Evolutionary conservation across 2,329 filamentous ascomycete species (phyloP).

Genomic region (Fusarium veterinarium): DNA sequence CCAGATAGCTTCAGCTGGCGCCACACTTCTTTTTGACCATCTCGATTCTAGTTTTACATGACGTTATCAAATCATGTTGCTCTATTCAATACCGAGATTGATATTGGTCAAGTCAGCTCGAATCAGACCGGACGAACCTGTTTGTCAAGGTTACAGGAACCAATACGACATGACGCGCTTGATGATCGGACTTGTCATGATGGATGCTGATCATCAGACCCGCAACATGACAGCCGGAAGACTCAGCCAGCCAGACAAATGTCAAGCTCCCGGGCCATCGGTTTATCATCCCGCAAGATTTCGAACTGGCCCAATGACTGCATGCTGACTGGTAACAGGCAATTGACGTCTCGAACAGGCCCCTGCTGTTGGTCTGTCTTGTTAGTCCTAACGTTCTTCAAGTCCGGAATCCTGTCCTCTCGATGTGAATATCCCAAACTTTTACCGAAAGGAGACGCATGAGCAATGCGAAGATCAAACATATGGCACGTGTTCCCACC

Average conservation of each 20-base stretch:
- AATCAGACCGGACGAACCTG: background rate
- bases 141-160: background rate
- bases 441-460: background rate
- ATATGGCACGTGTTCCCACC: constrained; percentile 6
- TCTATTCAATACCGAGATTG: background rate
- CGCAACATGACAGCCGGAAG: constrained; percentile 8
- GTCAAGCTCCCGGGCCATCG: constrained; percentile 3
- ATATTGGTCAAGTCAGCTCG: background rate
- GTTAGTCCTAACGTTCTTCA: background rate
- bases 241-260: background rate
- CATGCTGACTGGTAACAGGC: background rate
- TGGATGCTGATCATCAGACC: constrained; percentile 24
- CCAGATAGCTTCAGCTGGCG: constrained; percentile 20
- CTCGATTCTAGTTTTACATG: constrained; percentile 14
- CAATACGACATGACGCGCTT: background rate
- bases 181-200: background rate
- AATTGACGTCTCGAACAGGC: background rate
- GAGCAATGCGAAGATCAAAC: background rate
- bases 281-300: background rate
- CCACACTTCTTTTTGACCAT: constrained; percentile 15
- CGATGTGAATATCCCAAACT: background rate
- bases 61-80: constrained; percentile 14
- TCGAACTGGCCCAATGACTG: background rate
- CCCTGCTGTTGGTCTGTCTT: background rate
- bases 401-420: background rate